Evolutionary conservation across 495 filamentous ascomycete species (phyloP).

Genomic region (Tuber calosporum): DNA sequence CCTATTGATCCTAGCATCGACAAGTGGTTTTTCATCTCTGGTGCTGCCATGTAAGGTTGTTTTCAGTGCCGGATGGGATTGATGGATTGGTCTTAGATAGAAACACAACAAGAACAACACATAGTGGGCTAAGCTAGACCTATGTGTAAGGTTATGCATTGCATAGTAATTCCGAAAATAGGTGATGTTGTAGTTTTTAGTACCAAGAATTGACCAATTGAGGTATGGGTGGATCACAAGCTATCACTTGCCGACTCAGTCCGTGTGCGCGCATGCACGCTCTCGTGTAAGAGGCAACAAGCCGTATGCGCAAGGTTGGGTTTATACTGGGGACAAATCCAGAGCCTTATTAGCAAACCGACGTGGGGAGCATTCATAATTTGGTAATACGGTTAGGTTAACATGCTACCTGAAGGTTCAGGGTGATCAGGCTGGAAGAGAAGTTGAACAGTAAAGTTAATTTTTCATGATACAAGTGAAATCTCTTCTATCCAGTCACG

Average conservation of each 20-base stretch:
- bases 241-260: not conserved
- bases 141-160: not conserved
- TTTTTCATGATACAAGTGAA: not conserved
- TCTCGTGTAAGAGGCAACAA: not conserved
- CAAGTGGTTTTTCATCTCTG: slow-evolving; percentile 99
- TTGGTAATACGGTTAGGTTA: not conserved
- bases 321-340: not conserved
- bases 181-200: not conserved
- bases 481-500: not conserved
- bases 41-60: slow-evolving; percentile 68
- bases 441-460: not conserved
- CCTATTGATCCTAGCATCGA: slow-evolving; percentile 94
- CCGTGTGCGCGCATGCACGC: not conserved
- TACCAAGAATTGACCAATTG: not conserved
- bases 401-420: not conserved
- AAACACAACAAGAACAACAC: not conserved
- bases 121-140: not conserved
- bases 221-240: not conserved
- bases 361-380: not conserved
- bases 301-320: not conserved
- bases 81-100: not conserved
- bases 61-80: slow-evolving; percentile 4
- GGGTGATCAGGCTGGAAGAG: not conserved
- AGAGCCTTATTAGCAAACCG: not conserved
- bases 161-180: not conserved